Conservation (phyloP, 2,329 filamentous ascomycete species). For the Aspergillus fischeri region DNA sequence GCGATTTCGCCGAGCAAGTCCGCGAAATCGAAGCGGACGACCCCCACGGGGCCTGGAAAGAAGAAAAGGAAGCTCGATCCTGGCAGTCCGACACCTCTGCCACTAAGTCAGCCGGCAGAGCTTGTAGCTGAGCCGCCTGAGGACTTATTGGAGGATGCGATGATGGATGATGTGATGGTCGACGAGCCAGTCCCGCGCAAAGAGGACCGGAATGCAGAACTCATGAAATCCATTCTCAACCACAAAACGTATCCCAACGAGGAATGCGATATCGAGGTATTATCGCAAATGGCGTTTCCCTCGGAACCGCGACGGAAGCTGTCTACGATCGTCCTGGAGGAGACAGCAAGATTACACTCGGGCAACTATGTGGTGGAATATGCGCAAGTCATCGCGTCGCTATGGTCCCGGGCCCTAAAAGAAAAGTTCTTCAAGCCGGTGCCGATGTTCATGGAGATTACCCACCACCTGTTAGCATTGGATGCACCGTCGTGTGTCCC, state of each 20-base stretch:
- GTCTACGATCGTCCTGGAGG: slow-evolving; percentile 53
- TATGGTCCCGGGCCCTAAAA: slow-evolving; percentile 55
- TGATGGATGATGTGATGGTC: slow-evolving; percentile 15
- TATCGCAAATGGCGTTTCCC: slow-evolving; percentile 52
- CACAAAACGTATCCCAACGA: slow-evolving; percentile 48
- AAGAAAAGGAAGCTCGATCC: slow-evolving; percentile 52
- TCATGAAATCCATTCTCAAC: slow-evolving; percentile 54
- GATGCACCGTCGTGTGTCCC: slow-evolving; percentile 34
- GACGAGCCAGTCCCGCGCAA: slow-evolving; percentile 21
- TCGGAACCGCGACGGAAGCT: slow-evolving; percentile 47
- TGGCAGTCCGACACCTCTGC: slow-evolving; percentile 50
- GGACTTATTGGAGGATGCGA: slow-evolving; percentile 19
- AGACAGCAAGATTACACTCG: slow-evolving; percentile 40
- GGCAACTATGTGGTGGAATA: slow-evolving; percentile 48
- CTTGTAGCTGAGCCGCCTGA: slow-evolving; percentile 23
- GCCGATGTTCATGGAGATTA: slow-evolving; percentile 39
- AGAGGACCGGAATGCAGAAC: slow-evolving; percentile 28
- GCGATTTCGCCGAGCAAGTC: slow-evolving; percentile 54
- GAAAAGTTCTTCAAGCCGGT: slow-evolving; percentile 49
- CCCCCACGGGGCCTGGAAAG: slow-evolving; percentile 55
- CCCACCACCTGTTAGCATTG: slow-evolving; percentile 38
- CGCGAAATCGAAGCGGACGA: slow-evolving; percentile 47
- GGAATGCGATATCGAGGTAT: slow-evolving; percentile 52
- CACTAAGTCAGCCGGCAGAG: slow-evolving; percentile 32
- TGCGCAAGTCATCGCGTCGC: slow-evolving; percentile 45